A percentile compares a stretch with the other conserved stretches of the same genome.
These are phyloP conservation scores for Nigrospora osmanthi DNA, from an alignment of 2,329 filamentous ascomycete species.

Conservation along the genomic window DNA sequence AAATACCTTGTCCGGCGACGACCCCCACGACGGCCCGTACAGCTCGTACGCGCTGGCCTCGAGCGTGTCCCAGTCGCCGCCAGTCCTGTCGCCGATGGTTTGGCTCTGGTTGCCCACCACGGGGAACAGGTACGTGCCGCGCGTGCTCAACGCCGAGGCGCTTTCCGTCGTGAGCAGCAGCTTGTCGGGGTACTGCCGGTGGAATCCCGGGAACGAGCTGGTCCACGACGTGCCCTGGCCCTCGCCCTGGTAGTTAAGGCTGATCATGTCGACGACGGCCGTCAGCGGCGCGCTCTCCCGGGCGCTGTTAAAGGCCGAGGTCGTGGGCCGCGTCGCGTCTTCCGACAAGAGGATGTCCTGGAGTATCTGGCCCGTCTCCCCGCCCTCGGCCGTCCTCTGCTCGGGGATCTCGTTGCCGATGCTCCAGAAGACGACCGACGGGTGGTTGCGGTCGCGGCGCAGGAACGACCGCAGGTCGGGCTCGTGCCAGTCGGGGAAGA, in stretches of 20 bases:
- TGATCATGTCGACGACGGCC: constrained; percentile 35
- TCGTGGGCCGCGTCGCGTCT: constrained; percentile 36
- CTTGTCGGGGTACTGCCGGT: constrained; percentile 35
- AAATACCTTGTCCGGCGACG: constrained; percentile 47
- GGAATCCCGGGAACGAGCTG: constrained; percentile 31
- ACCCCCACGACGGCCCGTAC: constrained; percentile 36
- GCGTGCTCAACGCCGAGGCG: constrained; percentile 36
- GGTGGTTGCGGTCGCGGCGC: constrained; percentile 47
- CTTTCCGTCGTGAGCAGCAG: constrained; percentile 35
- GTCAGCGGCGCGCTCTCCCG: constrained; percentile 29
- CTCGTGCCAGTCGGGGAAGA: constrained; percentile 46
- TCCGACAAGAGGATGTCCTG: constrained; percentile 34
- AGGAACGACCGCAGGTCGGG: constrained; percentile 41
- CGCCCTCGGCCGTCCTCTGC: constrained; percentile 27
- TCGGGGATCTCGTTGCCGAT: constrained; percentile 47
- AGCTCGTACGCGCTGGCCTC: constrained; percentile 44
- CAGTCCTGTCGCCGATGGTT: constrained; percentile 26
- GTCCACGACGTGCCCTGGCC: constrained; percentile 19
- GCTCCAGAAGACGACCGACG: constrained; percentile 44
- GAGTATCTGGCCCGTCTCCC: constrained; percentile 23
- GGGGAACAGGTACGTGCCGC: constrained; percentile 45
- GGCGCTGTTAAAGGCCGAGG: constrained; percentile 38
- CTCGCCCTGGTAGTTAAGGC: constrained; percentile 49
- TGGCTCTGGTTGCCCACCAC: constrained; percentile 30
- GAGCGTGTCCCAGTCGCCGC: constrained; percentile 25